A percentile compares a stretch with the other conserved stretches of the same genome.
Conservation (phyloP, 2,329 filamentous ascomycete genomes). For the Rhinocladiella similis region DNA sequence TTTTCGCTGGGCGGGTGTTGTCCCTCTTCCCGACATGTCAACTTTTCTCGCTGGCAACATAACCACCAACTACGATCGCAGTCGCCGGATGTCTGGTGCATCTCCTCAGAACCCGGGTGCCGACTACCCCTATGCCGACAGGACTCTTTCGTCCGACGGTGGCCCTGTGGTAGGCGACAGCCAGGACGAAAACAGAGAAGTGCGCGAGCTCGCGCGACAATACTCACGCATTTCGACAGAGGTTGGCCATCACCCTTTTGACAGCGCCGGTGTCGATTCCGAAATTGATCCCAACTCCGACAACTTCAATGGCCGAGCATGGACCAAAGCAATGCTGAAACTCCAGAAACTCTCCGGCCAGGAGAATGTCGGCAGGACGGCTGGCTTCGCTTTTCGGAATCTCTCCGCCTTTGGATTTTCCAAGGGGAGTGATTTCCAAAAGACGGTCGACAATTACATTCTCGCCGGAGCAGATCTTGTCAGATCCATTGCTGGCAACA, state of each 20-base stretch:
- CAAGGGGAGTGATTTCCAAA: constrained; percentile 46
- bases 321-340: constrained; percentile 43
- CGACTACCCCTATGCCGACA: constrained; percentile 12
- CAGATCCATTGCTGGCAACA: constrained; percentile 25
- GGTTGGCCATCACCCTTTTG: constrained; percentile 17
- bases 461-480: constrained; percentile 28
- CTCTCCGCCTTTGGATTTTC: constrained; percentile 47
- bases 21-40: constrained; percentile 9
- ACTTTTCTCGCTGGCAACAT: constrained; percentile 16
- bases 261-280: constrained; percentile 34
- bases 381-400: constrained; percentile 46
- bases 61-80: constrained; percentile 18
- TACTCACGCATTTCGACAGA: constrained; percentile 17
- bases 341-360: constrained; percentile 20
- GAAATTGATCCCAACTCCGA: constrained; percentile 44
- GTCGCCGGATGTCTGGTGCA: constrained; percentile 14
- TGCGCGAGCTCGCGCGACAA: constrained; percentile 14
- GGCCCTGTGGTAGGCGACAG: constrained; percentile 8
- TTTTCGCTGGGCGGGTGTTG: background rate
- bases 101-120: constrained; percentile 4
- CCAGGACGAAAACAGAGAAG: constrained; percentile 10
- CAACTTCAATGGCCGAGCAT: constrained; percentile 45
- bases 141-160: constrained; percentile 7
- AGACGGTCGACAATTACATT: constrained; percentile 43
- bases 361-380: constrained; percentile 32